A percentile compares a stretch with the other conserved stretches of the same genome.
Evolutionary conservation across 371 early-diverging fungal genomes (phyloP).

Genomic region (Sporodiniella umbellata): DNA sequence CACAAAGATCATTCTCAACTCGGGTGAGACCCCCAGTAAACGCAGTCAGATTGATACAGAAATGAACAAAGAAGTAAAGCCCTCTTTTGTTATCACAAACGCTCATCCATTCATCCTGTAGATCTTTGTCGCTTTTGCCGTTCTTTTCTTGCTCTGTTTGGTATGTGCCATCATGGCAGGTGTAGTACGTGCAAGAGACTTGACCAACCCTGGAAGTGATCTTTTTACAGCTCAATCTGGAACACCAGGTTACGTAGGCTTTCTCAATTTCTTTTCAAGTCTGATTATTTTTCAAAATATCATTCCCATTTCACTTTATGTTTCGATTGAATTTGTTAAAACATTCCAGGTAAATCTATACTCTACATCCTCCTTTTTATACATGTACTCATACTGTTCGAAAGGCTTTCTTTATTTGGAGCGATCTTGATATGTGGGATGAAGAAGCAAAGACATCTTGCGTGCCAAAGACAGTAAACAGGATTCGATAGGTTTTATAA

Average conservation of each 20-base stretch:
- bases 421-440: slow-evolving; percentile 85
- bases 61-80: slow-evolving; percentile 78
- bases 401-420: slow-evolving; percentile 86
- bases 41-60: slow-evolving; percentile 86
- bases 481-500: neutral
- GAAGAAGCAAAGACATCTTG: slow-evolving; percentile 62
- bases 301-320: slow-evolving; percentile 96
- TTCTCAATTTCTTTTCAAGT: slow-evolving; percentile 64
- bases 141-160: slow-evolving; percentile 70
- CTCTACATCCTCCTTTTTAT: slow-evolving; percentile 10
- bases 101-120: slow-evolving; percentile 11
- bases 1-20: slow-evolving; percentile 90
- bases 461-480: slow-evolving; percentile 65
- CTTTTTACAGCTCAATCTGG: slow-evolving; percentile 34
- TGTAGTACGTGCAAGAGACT: slow-evolving; percentile 37
- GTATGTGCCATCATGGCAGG: slow-evolving; percentile 70
- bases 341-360: slow-evolving; percentile 65
- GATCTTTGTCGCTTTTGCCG: slow-evolving; percentile 75
- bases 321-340: slow-evolving; percentile 90
- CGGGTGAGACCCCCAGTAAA: slow-evolving; percentile 84
- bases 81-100: neutral
- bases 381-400: slow-evolving; percentile 58
- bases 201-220: slow-evolving; percentile 21
- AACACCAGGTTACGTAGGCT: slow-evolving; percentile 43
- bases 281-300: slow-evolving; percentile 94